A percentile compares a stretch with the other conserved stretches of the same genome.
Evolutionary conservation across 2,329 filamentous ascomycete genomes (phyloP).

Genomic region (Seiridium unicorne): DNA sequence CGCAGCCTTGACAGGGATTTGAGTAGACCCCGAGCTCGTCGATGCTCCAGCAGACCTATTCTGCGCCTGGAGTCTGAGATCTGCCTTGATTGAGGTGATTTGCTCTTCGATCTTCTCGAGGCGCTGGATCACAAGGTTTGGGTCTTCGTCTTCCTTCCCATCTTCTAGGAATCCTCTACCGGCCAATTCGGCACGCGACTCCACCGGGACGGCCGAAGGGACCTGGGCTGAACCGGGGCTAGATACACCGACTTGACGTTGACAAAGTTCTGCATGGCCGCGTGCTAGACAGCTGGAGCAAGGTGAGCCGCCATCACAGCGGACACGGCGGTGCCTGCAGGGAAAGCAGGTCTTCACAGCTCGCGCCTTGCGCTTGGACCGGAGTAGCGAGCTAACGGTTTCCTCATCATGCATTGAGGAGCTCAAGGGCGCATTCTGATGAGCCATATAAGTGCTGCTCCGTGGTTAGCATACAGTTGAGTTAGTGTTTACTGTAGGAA

Average conservation of each 20-base stretch:
- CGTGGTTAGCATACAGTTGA: too few relatives aligned
- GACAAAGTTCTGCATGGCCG: background rate
- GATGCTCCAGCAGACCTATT: background rate
- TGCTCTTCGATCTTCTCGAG: background rate
- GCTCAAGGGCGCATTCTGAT: background rate
- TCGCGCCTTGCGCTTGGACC: conserved; percentile 1
- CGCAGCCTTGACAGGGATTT: background rate
- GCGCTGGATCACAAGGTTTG: conserved; percentile 1
- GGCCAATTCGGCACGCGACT: background rate
- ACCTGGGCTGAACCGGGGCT: background rate
- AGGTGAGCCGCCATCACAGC: conserved; percentile 3
- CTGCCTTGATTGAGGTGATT: conserved; percentile 2
- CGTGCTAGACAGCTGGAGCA: conserved; percentile 1
- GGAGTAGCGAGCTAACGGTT: conserved; percentile 2
- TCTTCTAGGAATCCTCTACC: background rate
- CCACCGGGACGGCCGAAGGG: background rate
- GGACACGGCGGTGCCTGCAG: background rate
- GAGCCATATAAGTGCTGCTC: background rate
- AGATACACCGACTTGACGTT: background rate
- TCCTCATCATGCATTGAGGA: background rate
- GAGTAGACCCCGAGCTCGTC: background rate
- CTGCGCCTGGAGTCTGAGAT: background rate
- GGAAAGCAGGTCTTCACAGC: conserved; percentile 2
- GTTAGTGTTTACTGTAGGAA: too few relatives aligned
- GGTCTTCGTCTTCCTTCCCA: background rate